phyloP scores from a whole-genome alignment of 768 basidiomycete genomes.

The Phlegmacium glaucopus region DNA sequence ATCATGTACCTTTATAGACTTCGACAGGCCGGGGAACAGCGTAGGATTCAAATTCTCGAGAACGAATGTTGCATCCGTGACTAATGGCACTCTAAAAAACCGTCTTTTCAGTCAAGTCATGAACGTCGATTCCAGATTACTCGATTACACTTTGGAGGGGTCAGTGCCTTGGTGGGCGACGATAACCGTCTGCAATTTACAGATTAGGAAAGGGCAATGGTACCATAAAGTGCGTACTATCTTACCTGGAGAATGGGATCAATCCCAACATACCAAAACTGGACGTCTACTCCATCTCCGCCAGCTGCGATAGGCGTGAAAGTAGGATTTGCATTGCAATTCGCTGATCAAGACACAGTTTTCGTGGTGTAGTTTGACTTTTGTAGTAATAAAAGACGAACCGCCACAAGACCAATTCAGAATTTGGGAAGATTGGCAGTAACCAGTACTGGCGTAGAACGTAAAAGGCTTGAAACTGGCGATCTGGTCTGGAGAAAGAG shows the following conservation, averaged over 20 bases:
- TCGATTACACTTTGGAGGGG: conserved; percentile 28
- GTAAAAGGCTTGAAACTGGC: conserved; percentile 44
- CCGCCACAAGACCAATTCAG: conserved; percentile 53
- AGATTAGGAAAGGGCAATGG: neutral
- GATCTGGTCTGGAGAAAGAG: conserved; percentile 39
- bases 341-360: conserved; percentile 24
- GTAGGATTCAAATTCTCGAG: conserved; percentile 29
- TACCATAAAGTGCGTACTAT: neutral
- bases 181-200: conserved; percentile 29
- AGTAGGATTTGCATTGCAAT: conserved; percentile 42
- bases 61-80: conserved; percentile 36
- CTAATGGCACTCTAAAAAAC: conserved; percentile 28
- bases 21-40: conserved; percentile 43
- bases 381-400: too few species aligned
- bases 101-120: conserved; percentile 1
- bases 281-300: conserved; percentile 38
- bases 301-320: conserved; percentile 50
- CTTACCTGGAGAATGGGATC: conserved; percentile 31
- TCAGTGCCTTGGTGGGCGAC: conserved; percentile 36
- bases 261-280: conserved; percentile 47
- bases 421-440: conserved; percentile 41
- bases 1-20: conserved; percentile 36
- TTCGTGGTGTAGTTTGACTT: too few species aligned
- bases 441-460: conserved; percentile 47
- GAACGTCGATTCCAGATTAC: neutral